Evolutionary conservation across 805 yeast species (phyloP).

Genomic region (Starmerella cellae): DNA sequence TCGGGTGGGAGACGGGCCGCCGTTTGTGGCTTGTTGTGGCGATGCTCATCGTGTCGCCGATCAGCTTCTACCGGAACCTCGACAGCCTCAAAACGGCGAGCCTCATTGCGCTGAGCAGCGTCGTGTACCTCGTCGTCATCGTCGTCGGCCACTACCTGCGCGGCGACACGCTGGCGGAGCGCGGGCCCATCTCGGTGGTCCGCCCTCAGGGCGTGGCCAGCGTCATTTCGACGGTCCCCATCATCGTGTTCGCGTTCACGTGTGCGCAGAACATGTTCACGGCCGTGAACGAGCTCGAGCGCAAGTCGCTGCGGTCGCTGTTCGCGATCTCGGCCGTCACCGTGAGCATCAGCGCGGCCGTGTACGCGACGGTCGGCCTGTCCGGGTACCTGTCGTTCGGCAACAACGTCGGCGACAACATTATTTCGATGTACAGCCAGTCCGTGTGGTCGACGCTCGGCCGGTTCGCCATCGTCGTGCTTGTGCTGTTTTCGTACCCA

Average conservation of each 20-base stretch:
- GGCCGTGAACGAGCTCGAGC: constrained; percentile 61
- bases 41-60: constrained; percentile 37
- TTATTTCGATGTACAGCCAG: constrained; percentile 62
- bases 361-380: constrained; percentile 63
- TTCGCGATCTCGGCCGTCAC: constrained; percentile 39
- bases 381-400: constrained; percentile 84
- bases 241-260: constrained; percentile 85
- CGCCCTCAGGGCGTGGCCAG: constrained; percentile 33
- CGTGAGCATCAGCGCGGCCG: constrained; percentile 43
- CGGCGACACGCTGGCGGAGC: constrained; percentile 39
- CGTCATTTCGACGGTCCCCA: constrained; percentile 68
- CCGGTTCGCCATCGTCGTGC: constrained; percentile 60
- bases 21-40: constrained; percentile 19
- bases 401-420: constrained; percentile 60
- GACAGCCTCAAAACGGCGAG: constrained; percentile 82
- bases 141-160: constrained; percentile 58
- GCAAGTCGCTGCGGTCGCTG: constrained; percentile 28
- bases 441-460: constrained; percentile 61
- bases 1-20: constrained; percentile 36
- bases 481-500: constrained; percentile 78
- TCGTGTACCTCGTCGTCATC: constrained; percentile 57
- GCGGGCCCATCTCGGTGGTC: constrained; percentile 40
- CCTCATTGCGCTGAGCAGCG: constrained; percentile 66
- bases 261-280: constrained; percentile 94
- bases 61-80: constrained; percentile 60